Base-by-base conservation (phyloP, 805 yeast genomes). In the Metschnikowia dekortorum region DNA sequence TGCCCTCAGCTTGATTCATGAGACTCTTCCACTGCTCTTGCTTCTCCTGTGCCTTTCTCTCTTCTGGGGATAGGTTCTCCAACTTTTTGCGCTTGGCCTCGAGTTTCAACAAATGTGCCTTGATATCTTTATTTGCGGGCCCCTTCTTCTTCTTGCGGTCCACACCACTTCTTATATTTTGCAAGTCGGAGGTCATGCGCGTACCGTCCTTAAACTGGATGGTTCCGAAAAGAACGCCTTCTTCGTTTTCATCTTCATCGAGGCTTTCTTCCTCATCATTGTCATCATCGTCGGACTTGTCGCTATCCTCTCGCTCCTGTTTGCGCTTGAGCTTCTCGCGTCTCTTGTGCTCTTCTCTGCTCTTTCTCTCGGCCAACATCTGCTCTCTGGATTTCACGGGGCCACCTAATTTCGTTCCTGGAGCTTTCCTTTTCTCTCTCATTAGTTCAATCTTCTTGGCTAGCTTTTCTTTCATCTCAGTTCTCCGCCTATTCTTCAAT, bases 351-450 rank as follows among this genome's bases (percentile, higher is more conserved):
- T 76, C 80, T 47, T 72, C 76, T 53, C 74, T 76, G 46, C 62
- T 64, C 55, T 74, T 73, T 53, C 96, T 80, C 57, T 83, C 87
- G 35, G 78, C 83, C 48, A 88, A 69, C 46, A 87, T 83, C 39
- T 85, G 91, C 57, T 89, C 95, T 67, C 97, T 78, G 9, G 92
- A 87, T 52, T 83, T 78, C 13, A 91, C 90, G 0, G 96, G 94
- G 26, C 97, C 96, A 4, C 78, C 74, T 4, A 76, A 82, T 42
- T 82, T 84, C 1, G 91, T 73, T 1, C 98, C 98, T 0, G 95
- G 94, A 1, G 98, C 99, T 61, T 86, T 91, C 65, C 99, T 83
- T 68, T 81, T 86, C 49, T 84, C 90, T 57, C 84, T 82, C 70
- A 94, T 61, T 8, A 69, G 70, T 50, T 73, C 79, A 55, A 94